Evolutionary conservation across 768 basidiomycete genomes (phyloP), one percentile per base, ranked within the genome.

Genomic region (Lactifluus rugatus): DNA sequence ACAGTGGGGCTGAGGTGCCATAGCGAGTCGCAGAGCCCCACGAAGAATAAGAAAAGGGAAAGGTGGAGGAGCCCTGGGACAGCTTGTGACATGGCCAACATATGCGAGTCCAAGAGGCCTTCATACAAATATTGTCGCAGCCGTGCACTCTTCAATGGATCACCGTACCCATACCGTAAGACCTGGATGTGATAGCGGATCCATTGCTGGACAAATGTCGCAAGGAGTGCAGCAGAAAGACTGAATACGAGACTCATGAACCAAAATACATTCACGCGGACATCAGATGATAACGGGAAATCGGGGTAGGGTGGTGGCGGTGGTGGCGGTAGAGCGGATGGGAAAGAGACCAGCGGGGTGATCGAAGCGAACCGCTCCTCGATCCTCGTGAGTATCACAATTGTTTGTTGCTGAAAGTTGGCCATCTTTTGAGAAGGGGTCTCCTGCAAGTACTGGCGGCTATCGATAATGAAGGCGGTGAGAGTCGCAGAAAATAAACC

Each of bases 131-230:
- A 78, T 6, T 76, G 71, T n/a, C 73, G 71, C 1, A 77, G 70
- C 19, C 76, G 68, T 0, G n/a, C n/a, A n/a, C n/a, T n/a, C n/a
- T n/a, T n/a, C n/a, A n/a, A n/a, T n/a, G n/a, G n/a, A n/a, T n/a
- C 75, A 19, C 74, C 74, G 58, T 56, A 74, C 17, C 69, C 2
- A 73, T 70, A 25, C 68, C 61, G 31, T 67, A 69, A 62, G 53
- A 60, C 37, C 10, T 54, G 54, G 45, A 59, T 41, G 54, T 76
- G 76, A 37, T 73, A 70, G 13, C 73, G 71, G 1, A 75, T 67
- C 79, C 79, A 81, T 56, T 78, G 75, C 60, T 81, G 74, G 25
- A 77, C 74, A 5, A 81, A 62, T 13, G 75, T 78, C 17, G 76
- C 76, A 6, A 66, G 58, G 17, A 79, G 68, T 56, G 74, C 76